These are phyloP conservation scores for Pouteria glomerata DNA, from an alignment of 148 eudicot genomes.

Conservation along the genomic window DNA sequence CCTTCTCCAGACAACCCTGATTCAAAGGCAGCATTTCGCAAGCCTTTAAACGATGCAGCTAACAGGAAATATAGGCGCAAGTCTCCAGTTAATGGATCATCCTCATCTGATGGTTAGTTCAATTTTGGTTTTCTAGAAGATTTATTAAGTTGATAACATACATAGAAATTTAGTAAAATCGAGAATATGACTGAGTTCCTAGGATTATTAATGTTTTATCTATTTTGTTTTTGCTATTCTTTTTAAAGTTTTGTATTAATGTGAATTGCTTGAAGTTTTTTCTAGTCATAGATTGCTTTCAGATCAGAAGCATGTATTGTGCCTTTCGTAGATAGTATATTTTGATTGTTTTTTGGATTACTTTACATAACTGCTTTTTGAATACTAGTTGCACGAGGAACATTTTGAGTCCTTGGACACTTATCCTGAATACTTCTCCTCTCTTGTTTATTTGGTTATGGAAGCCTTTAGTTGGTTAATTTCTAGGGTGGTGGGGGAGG, in stretches of 20 bases:
- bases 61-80: slow-evolving; percentile 67
- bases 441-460: too few species aligned
- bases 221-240: neutral
- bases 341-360: too few species aligned
- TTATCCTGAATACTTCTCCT: too few species aligned
- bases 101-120: slow-evolving; percentile 67
- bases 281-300: neutral
- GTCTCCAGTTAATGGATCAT: slow-evolving; percentile 54
- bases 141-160: neutral
- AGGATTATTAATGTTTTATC: neutral
- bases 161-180: neutral
- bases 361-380: too few species aligned
- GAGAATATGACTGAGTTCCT: neutral
- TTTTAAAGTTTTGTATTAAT: neutral
- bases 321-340: too few species aligned
- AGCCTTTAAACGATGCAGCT: slow-evolving; percentile 62
- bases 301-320: too few species aligned
- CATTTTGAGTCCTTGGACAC: too few species aligned
- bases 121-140: neutral
- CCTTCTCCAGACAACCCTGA: slow-evolving; percentile 40
- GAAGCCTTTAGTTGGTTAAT: too few species aligned
- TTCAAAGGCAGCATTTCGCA: slow-evolving; percentile 61
- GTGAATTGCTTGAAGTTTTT: neutral
- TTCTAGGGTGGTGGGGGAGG: too few species aligned
- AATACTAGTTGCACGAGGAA: too few species aligned